These are phyloP conservation scores for Castanospermum australe DNA, from an alignment of 306 rosid species.

Conservation along the genomic window DNA sequence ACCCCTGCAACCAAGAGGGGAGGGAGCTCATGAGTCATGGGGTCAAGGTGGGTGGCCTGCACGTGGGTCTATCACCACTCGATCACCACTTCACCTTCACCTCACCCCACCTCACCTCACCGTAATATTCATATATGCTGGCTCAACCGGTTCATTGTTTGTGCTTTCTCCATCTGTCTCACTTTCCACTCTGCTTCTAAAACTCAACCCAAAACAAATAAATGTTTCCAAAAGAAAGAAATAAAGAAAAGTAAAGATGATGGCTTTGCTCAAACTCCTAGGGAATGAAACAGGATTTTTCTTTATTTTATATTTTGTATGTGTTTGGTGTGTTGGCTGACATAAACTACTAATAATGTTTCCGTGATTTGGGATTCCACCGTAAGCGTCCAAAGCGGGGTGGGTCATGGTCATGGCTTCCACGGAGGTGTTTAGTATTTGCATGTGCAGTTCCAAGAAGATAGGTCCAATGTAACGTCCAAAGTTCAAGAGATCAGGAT, in stretches of 20 bases:
- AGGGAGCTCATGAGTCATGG: constrained; percentile 20
- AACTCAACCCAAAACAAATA: neutral
- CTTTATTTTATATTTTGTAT: too few species aligned
- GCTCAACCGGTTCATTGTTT: neutral
- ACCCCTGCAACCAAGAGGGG: constrained; percentile 1
- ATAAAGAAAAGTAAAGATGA: neutral
- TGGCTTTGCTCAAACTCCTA: neutral
- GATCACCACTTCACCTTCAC: neutral
- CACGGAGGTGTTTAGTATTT: neutral
- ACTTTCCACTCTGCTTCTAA: neutral
- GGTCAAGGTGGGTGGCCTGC: constrained; percentile 44
- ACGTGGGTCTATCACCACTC: constrained; percentile 42
- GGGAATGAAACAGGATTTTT: neutral
- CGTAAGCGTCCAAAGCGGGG: neutral
- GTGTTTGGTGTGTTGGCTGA: neutral
- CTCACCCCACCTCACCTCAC: neutral
- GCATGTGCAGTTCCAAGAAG: constrained; percentile 19
- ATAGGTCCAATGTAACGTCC: neutral
- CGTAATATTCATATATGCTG: neutral
- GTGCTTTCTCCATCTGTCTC: neutral
- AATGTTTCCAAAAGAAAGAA: neutral
- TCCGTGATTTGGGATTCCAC: constrained; percentile 17
- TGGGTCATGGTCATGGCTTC: neutral
- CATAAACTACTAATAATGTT: neutral
- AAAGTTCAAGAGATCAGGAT: neutral